Percentiles rank a stretch among this genome's conserved stretches.
phyloP scores from a whole-genome alignment of 306 rosid species.

The Cicer judaicum region DNA sequence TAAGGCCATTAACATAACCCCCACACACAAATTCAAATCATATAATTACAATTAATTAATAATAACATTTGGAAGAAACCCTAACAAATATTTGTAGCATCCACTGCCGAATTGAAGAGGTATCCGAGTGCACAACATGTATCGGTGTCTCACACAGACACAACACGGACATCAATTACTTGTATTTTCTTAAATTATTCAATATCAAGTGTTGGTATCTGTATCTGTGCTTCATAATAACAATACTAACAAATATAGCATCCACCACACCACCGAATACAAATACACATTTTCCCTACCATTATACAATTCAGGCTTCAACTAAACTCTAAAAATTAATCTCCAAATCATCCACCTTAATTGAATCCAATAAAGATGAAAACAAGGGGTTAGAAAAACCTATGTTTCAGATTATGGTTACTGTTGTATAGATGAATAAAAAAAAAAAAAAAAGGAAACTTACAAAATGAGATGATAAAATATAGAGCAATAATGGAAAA shows the following conservation, averaged over 20 bases:
- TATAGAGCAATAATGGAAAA: neutral
- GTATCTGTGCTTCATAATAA: no score
- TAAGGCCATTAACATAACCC: neutral
- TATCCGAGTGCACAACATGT: no score
- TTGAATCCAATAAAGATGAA: neutral
- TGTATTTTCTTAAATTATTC: no score
- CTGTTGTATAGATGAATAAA: neutral
- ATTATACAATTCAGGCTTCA: neutral
- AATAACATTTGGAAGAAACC: neutral
- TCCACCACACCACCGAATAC: neutral
- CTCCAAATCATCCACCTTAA: neutral
- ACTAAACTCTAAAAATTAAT: slow-evolving; percentile 3
- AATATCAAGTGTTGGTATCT: no score
- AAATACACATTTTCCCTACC: neutral
- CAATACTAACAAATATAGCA: neutral
- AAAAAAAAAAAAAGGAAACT: neutral
- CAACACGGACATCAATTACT: no score
- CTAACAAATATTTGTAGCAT: neutral
- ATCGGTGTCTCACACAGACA: no score
- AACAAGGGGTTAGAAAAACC: neutral
- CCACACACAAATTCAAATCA: slow-evolving; percentile 5
- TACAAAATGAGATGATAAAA: neutral
- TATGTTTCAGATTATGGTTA: neutral
- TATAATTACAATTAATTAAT: neutral
- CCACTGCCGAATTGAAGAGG: no score